Percentiles rank a stretch among this genome's conserved stretches.
Evolutionary conservation across 1,284 basidiomycete species (phyloP).

Genomic region (Tilletia caries): DNA sequence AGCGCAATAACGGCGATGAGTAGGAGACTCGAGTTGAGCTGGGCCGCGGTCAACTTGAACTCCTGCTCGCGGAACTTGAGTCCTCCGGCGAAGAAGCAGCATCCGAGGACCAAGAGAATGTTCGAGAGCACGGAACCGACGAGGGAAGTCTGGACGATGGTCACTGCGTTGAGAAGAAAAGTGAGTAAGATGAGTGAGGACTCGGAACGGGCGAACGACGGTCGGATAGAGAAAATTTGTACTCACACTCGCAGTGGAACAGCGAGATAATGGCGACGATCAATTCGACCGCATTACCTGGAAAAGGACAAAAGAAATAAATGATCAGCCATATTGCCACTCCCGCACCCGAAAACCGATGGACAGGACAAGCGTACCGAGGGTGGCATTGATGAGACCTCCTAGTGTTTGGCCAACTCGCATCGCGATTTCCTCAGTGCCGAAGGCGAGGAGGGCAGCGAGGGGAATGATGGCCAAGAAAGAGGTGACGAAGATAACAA

Average conservation of each 20-base stretch:
- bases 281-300: conserved; percentile 40
- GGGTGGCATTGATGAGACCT: conserved; percentile 44
- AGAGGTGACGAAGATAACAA: conserved; percentile 37
- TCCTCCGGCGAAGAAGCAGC: conserved; percentile 42
- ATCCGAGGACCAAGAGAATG: conserved; percentile 42
- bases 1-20: conserved; percentile 48
- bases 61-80: conserved; percentile 39
- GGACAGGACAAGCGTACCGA: conserved; percentile 20
- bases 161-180: conserved; percentile 13
- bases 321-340: neutral
- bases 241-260: conserved; percentile 38
- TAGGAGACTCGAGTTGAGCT: conserved; percentile 37
- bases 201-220: too few species aligned
- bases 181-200: too few species aligned
- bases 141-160: conserved; percentile 43
- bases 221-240: too few species aligned
- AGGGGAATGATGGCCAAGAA: conserved; percentile 48
- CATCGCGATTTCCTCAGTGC: conserved; percentile 44
- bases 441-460: conserved; percentile 39
- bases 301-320: neutral
- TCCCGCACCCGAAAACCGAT: neutral
- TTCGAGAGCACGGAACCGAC: conserved; percentile 45
- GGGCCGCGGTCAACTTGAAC: conserved; percentile 31
- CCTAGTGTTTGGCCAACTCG: conserved; percentile 46
- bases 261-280: conserved; percentile 48